Conservation (phyloP, 129 eudicot genomes). For the Flaveria sonorensis region DNA sequence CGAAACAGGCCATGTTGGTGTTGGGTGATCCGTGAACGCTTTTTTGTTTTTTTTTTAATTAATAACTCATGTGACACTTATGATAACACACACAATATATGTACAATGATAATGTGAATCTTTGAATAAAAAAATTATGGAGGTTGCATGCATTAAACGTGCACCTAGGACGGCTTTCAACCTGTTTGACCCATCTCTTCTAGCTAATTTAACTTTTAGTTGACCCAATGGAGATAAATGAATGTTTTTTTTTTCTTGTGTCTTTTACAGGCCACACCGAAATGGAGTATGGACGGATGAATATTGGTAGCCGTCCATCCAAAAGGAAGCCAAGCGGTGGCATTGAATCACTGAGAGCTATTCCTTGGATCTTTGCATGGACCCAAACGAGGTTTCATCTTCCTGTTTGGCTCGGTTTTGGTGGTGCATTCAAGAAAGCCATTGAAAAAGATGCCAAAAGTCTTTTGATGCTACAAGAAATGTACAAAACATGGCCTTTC, state of each 20-base stretch:
- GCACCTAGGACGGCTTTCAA: not conserved
- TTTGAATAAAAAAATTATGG: not conserved
- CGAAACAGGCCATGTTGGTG: not conserved
- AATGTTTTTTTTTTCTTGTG: not conserved
- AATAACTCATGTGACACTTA: not conserved
- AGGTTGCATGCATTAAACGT: not conserved
- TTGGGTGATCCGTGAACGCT: not conserved
- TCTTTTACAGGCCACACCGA: slow-evolving; percentile 79
- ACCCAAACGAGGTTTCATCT: slow-evolving; percentile 96
- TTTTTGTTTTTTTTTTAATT: not conserved
- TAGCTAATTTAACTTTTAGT: not conserved
- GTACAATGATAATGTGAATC: not conserved
- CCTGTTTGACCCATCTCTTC: slow-evolving; percentile 4
- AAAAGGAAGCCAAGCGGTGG: slow-evolving; percentile 97
- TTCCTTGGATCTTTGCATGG: slow-evolving; percentile 99
- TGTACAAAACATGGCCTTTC: slow-evolving; percentile 97
- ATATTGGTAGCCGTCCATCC: slow-evolving; percentile 96
- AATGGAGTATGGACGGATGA: slow-evolving; percentile 88
- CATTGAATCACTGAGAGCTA: slow-evolving; percentile 91
- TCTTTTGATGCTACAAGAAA: slow-evolving; percentile 73
- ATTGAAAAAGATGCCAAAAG: slow-evolving; percentile 60
- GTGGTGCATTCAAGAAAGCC: slow-evolving; percentile 83
- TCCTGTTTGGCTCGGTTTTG: slow-evolving; percentile 99
- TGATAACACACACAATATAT: not conserved
- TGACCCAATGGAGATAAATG: not conserved